Percentiles rank a stretch among this genome's conserved stretches.
Conservation (phyloP, 2,329 filamentous ascomycete genomes). For the Gremmenia infestans region DNA sequence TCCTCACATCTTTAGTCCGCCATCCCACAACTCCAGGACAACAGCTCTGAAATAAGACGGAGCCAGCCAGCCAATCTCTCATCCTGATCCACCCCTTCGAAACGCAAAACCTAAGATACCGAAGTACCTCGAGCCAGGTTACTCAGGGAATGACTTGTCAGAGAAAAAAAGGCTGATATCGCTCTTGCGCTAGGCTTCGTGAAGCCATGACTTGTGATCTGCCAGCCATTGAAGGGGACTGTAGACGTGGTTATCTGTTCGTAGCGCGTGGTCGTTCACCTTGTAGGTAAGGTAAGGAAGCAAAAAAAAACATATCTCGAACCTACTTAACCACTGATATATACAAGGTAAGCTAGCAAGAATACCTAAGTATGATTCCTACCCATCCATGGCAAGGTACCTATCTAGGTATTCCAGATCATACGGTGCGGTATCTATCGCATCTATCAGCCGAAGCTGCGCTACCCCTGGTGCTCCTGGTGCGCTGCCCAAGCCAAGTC, state of each 20-base stretch:
- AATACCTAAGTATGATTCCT: too few relatives aligned
- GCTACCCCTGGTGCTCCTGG: too few relatives aligned
- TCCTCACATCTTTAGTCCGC: constrained; percentile 53
- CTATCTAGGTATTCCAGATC: too few relatives aligned
- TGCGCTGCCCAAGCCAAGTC: too few relatives aligned
- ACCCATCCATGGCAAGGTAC: too few relatives aligned
- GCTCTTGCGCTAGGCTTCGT: constrained; percentile 42
- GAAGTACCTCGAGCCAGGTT: constrained; percentile 12
- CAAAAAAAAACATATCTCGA: too few relatives aligned
- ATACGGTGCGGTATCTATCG: too few relatives aligned
- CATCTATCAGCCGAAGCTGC: too few relatives aligned
- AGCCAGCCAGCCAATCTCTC: constrained; percentile 8
- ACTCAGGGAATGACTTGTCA: constrained; percentile 2
- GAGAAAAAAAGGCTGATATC: constrained; percentile 4
- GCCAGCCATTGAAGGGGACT: constrained; percentile 39
- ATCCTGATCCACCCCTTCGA: not conserved
- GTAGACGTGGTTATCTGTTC: constrained; percentile 49
- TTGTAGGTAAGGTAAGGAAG: too few relatives aligned
- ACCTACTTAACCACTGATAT: too few relatives aligned
- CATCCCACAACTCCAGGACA: constrained; percentile 43
- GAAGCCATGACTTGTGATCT: constrained; percentile 41
- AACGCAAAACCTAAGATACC: constrained; percentile 15
- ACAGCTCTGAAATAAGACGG: constrained; percentile 50
- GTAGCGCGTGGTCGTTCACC: constrained; percentile 35
- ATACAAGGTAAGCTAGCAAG: too few relatives aligned